These are phyloP conservation scores for Apodospora peruviana DNA, from an alignment of 495 filamentous ascomycete species.

Conservation along the genomic window DNA sequence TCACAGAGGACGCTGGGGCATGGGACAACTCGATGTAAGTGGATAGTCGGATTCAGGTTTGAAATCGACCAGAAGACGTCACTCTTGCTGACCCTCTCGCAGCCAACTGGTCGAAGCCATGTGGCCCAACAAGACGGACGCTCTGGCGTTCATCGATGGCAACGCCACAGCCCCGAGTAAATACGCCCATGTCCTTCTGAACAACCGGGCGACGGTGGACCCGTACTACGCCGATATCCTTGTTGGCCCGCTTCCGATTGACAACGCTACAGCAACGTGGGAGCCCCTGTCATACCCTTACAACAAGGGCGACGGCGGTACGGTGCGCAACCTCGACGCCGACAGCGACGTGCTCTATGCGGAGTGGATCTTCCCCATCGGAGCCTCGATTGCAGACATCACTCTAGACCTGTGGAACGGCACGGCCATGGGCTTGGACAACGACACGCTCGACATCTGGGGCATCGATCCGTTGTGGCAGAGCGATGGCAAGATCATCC, in stretches of 20 bases:
- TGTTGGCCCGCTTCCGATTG: conserved; percentile 44
- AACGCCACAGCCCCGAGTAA: conserved; percentile 29
- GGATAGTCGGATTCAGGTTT: too few species aligned
- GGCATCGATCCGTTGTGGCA: conserved; percentile 36
- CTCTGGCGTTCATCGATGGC: conserved; percentile 38
- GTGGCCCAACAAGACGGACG: conserved; percentile 49
- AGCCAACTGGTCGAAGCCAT: conserved; percentile 40
- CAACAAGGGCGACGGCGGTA: conserved; percentile 32
- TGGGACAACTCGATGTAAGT: conserved; percentile 31
- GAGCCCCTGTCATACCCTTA: conserved; percentile 37
- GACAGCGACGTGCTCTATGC: conserved; percentile 19
- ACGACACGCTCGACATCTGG: conserved; percentile 35
- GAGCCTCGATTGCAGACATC: conserved; percentile 20
- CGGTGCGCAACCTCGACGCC: conserved; percentile 35
- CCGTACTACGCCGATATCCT: conserved; percentile 40
- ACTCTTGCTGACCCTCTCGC: not conserved
- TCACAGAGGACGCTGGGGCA: conserved; percentile 18
- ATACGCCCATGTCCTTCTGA: conserved; percentile 44
- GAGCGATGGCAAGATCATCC: conserved; percentile 34
- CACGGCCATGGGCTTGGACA: conserved; percentile 21
- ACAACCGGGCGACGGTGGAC: conserved; percentile 32
- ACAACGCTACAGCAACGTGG: conserved; percentile 29
- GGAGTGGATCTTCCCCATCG: conserved; percentile 26
- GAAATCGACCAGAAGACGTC: too few species aligned
- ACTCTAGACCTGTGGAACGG: conserved; percentile 29